Percentiles rank a stretch among this genome's conserved stretches.
phyloP scores from a whole-genome alignment of 2,329 filamentous ascomycete genomes.

The Remersonia thermophila region DNA sequence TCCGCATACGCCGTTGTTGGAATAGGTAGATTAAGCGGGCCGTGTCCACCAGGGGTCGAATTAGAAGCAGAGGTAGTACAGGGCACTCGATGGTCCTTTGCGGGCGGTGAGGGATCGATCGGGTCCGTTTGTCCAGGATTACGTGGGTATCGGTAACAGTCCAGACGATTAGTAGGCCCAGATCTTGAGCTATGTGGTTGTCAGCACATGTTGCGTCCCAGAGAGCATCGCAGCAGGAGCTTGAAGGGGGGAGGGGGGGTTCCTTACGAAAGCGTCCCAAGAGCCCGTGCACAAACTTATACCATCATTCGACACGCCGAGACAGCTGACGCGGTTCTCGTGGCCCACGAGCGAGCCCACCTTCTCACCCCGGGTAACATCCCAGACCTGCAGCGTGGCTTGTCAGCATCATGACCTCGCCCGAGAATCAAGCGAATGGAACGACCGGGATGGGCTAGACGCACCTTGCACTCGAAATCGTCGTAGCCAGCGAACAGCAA shows the following conservation, averaged over 20 bases:
- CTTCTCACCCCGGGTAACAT: conserved; percentile 90
- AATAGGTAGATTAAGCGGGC: conserved; percentile 30
- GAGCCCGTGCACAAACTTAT: conserved; percentile 99
- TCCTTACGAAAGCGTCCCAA: conserved; percentile 93
- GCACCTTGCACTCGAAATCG: conserved; percentile 98
- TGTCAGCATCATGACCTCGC: conserved; percentile 15
- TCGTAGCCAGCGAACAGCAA: conserved; percentile 95
- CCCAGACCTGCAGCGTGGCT: conserved; percentile 66
- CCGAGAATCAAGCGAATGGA: not conserved
- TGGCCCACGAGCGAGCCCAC: conserved; percentile 94
- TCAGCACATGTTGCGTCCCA: conserved; percentile 18
- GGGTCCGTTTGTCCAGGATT: conserved; percentile 20
- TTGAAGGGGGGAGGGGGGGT: not conserved
- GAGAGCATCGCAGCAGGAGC: not conserved
- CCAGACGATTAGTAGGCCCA: conserved; percentile 59
- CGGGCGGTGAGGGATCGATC: conserved; percentile 2
- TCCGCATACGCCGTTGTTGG: conserved; percentile 30
- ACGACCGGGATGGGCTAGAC: not conserved
- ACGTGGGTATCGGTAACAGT: conserved; percentile 14
- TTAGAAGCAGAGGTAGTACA: conserved; percentile 27
- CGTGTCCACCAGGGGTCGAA: conserved; percentile 18
- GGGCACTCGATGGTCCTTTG: conserved; percentile 17
- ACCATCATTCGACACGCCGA: conserved; percentile 97
- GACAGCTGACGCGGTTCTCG: conserved; percentile 96
- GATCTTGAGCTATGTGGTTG: conserved; percentile 57